Percentiles rank a stretch among this genome's conserved stretches.
Evolutionary conservation across 2,329 filamentous ascomycete species (phyloP).

Genomic region (Chrysoporthe austroafricana): DNA sequence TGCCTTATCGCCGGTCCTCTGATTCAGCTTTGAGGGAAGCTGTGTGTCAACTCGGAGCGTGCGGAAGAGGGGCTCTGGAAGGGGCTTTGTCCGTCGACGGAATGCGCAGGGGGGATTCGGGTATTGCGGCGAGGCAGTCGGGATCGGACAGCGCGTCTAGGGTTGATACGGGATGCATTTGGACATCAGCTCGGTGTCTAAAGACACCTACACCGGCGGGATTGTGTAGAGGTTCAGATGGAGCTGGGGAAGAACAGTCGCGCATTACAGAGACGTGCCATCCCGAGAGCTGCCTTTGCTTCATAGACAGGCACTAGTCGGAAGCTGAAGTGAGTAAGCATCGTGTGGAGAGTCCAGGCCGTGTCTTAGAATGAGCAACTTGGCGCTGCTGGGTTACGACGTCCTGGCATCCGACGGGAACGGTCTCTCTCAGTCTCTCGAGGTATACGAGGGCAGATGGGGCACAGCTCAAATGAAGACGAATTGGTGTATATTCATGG

Average conservation of each 20-base stretch:
- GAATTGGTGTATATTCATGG: not conserved
- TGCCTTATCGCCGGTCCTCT: slow-evolving; percentile 14
- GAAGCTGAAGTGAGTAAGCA: not conserved
- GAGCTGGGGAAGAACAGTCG: not conserved
- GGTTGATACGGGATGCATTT: not conserved
- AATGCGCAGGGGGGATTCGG: not conserved
- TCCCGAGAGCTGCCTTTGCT: no score
- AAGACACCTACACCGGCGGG: not conserved
- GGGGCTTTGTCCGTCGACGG: not conserved
- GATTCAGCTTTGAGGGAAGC: slow-evolving; percentile 10
- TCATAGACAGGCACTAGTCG: no score
- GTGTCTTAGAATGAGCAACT: not conserved
- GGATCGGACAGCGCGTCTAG: not conserved
- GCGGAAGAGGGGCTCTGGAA: not conserved
- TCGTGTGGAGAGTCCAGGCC: not conserved
- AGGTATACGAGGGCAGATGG: not conserved
- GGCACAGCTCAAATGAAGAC: not conserved
- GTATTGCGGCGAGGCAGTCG: no score
- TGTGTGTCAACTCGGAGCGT: not conserved
- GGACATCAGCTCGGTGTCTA: not conserved
- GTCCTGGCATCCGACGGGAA: not conserved
- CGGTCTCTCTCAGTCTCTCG: not conserved
- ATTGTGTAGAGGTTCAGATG: not conserved
- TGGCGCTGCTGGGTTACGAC: not conserved
- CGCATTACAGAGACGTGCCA: not conserved